Evolutionary conservation across 2,329 filamentous ascomycete species (phyloP).

Genomic region (Xylaria polymorpha): DNA sequence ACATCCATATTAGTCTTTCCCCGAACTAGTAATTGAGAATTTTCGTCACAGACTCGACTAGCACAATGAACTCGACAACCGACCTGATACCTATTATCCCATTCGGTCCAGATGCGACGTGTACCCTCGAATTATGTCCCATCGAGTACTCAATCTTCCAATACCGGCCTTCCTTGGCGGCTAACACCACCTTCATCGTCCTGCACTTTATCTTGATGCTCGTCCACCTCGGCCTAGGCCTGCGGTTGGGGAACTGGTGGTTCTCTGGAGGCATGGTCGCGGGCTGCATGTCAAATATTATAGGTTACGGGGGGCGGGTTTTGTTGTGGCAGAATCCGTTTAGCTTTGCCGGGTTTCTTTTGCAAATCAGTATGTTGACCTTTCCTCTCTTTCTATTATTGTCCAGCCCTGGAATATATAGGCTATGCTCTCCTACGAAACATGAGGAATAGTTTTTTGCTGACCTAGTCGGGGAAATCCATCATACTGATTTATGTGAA

Average conservation of each 20-base stretch:
- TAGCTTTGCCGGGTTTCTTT: slow-evolving; percentile 68
- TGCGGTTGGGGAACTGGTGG: slow-evolving; percentile 60
- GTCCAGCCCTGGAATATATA: not conserved
- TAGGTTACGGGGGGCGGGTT: slow-evolving; percentile 72
- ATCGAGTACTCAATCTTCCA: slow-evolving; percentile 59
- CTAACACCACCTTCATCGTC: slow-evolving; percentile 57
- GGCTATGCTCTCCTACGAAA: not conserved
- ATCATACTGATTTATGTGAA: not conserved
- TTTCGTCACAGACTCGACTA: not conserved
- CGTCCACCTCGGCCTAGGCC: slow-evolving; percentile 59
- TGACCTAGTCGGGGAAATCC: not conserved
- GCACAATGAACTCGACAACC: slow-evolving; percentile 12
- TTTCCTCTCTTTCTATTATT: not conserved
- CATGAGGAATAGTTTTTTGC: not conserved
- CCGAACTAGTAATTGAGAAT: not conserved
- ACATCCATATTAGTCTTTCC: not conserved
- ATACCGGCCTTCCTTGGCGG: slow-evolving; percentile 59
- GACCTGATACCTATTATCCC: slow-evolving; percentile 18
- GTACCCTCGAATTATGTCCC: slow-evolving; percentile 61
- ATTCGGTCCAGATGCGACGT: slow-evolving; percentile 62
- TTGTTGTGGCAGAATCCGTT: slow-evolving; percentile 69
- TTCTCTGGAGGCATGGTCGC: slow-evolving; percentile 64
- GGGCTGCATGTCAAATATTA: slow-evolving; percentile 67
- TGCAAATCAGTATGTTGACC: slow-evolving; percentile 67
- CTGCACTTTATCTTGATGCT: slow-evolving; percentile 61